Evolutionary conservation across 2,329 filamentous ascomycete genomes (phyloP), one percentile per base, ranked within the genome.

Genomic region (Cercospora zeae-maydis): DNA sequence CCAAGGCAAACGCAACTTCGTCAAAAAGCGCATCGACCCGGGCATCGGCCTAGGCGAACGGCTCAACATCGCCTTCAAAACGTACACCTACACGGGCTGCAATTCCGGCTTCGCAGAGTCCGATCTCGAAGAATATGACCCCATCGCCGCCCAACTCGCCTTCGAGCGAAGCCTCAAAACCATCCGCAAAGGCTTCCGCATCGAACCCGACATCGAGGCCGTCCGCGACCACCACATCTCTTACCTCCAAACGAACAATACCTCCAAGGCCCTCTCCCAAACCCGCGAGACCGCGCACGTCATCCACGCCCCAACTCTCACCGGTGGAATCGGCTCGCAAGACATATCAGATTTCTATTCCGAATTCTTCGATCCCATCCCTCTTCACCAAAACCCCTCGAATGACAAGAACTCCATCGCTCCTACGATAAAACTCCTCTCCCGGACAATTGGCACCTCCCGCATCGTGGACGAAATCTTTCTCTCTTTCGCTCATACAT

Each of bases 61-160:
- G 36, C 73, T 80, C 24, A 76, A 78, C 60, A 74, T 80, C n/a
- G 73, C 75, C 53, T 78, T 80, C 62, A 76, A 76, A 45, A 76
- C 80, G 3, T 86, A 82, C 70, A 80, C 80, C 0, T 88, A 88
- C 67, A 79, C 81, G 10, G 78, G 81, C 63, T 84, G 76, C 0
- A 77, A 85, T 56, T 77, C 85, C 0, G 90, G 90, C 0, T 92
- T 93, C 66, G 89, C 89, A 0, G 89, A 92, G 75, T 81, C 83
- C 19, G 85, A 91, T 61, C 74, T 90, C 33, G 86, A 89, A 2
- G 84, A 88, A 67, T 92, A 86, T 69, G 83, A 91, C 66, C 79
- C 82, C 9, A 78, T 89, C 2, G 83, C 83, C 0, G 84, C 88
- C 1, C 82, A 83, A n/a, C 71, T 92, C 19, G 88, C 89, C 0